These are phyloP conservation scores for Sarcocystis neurona DNA, from an alignment of 169 alveolate species.

Conservation along the genomic window DNA sequence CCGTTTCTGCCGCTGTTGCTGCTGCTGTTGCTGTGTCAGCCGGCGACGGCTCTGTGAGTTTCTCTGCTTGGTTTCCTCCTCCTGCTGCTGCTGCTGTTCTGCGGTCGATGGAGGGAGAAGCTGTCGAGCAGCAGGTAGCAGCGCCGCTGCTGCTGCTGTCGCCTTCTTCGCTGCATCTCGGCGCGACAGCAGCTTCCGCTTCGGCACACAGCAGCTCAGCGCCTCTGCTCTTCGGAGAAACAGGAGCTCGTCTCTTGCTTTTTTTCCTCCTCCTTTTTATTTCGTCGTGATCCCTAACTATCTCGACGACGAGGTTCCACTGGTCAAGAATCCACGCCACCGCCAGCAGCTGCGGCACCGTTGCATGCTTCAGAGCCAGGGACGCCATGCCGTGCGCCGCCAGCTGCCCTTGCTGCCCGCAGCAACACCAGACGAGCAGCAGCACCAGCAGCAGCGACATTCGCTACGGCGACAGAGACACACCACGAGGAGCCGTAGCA, in stretches of 20 bases:
- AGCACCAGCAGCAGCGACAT: no score
- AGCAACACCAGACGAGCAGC: no score
- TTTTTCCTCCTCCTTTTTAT: background rate
- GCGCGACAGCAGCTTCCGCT: background rate
- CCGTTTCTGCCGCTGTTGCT: background rate
- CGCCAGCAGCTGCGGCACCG: constrained; percentile 55
- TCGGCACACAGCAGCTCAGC: background rate
- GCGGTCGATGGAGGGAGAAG: background rate
- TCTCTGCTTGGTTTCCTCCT: background rate
- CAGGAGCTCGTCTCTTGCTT: background rate
- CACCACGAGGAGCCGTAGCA: no score
- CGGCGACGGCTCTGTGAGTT: background rate
- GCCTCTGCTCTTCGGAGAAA: background rate
- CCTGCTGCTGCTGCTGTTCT: background rate
- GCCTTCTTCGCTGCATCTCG: background rate
- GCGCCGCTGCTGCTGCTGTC: background rate
- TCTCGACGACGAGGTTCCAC: constrained; percentile 34
- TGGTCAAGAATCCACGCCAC: constrained; percentile 39
- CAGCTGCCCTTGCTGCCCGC: constrained; percentile 28
- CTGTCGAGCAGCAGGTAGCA: background rate
- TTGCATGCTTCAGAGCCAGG: constrained; percentile 29
- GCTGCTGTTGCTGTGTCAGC: background rate
- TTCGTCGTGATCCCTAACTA: constrained; percentile 25
- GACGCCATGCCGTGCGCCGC: constrained; percentile 8
- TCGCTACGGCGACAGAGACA: no score